Evolutionary conservation across 441 rosid species (phyloP).

Genomic region (Dalechampia spathulata): DNA sequence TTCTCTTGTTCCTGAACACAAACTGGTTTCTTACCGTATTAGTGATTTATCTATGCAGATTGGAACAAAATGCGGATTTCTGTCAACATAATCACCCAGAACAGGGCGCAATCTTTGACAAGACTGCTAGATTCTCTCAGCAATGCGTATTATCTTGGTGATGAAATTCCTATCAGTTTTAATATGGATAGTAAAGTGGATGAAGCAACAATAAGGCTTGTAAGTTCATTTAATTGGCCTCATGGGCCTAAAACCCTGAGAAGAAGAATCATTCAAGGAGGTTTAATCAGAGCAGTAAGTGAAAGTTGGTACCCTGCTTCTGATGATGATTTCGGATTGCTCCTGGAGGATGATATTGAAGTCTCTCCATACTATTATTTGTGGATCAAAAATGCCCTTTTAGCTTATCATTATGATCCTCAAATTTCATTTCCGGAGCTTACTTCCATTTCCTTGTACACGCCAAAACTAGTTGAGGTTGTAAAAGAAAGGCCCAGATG

Average conservation of each 20-base stretch:
- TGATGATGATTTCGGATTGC: slow-evolving; percentile 82
- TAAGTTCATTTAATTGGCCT: slow-evolving; percentile 76
- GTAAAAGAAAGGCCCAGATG: slow-evolving; percentile 94
- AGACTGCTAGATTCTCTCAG: slow-evolving; percentile 74
- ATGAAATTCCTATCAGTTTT: slow-evolving; percentile 82
- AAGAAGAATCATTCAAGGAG: slow-evolving; percentile 96
- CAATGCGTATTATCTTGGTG: slow-evolving; percentile 71
- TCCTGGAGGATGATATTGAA: slow-evolving; percentile 92
- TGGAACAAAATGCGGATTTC: slow-evolving; percentile 92
- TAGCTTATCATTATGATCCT: slow-evolving; percentile 91
- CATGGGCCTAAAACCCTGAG: slow-evolving; percentile 83
- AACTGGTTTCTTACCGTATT: no score
- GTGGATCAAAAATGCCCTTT: slow-evolving; percentile 89
- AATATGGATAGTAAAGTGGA: slow-evolving; percentile 94
- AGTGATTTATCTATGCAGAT: no score
- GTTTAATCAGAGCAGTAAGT: slow-evolving; percentile 96
- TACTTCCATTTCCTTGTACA: slow-evolving; percentile 85
- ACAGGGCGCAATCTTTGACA: slow-evolving; percentile 54
- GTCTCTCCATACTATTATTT: slow-evolving; percentile 92
- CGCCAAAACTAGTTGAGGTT: slow-evolving; percentile 79
- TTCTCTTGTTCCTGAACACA: no score
- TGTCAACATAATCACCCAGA: slow-evolving; percentile 85
- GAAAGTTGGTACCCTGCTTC: slow-evolving; percentile 97
- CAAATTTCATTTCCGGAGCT: slow-evolving; percentile 79
- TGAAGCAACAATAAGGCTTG: slow-evolving; percentile 65